Conservation (phyloP, 2,329 filamentous ascomycete genomes). For the Alternaria longipes region DNA sequence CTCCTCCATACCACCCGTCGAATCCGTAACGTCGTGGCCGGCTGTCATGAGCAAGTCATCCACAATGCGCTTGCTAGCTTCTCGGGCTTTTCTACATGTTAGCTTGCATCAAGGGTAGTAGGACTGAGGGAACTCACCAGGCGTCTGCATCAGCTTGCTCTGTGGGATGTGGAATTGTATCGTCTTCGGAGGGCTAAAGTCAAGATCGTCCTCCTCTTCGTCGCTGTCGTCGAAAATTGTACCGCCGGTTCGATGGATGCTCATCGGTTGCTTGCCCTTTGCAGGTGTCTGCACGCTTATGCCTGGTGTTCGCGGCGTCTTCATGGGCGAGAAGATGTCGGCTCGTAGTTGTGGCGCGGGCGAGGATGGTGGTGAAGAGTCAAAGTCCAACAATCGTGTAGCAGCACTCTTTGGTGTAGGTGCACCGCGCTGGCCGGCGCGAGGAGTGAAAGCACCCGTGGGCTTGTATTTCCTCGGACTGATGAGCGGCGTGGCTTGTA, state of each 20-base stretch:
- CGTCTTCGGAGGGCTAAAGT: constrained; percentile 90
- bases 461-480: constrained; percentile 61
- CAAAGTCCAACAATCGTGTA: constrained; percentile 31
- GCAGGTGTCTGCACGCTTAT: constrained; percentile 82
- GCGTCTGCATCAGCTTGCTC: constrained; percentile 80
- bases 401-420: constrained; percentile 36
- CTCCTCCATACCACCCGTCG: constrained; percentile 53
- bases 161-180: constrained; percentile 85
- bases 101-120: not conserved
- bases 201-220: constrained; percentile 64
- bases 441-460: constrained; percentile 49
- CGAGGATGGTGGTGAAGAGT: constrained; percentile 61
- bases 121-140: constrained; percentile 62
- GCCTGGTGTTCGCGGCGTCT: constrained; percentile 75
- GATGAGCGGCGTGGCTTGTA: constrained; percentile 91
- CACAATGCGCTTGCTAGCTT: constrained; percentile 83
- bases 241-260: constrained; percentile 59
- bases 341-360: constrained; percentile 83
- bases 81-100: constrained; percentile 64
- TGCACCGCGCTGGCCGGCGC: constrained; percentile 41
- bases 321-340: constrained; percentile 83
- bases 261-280: constrained; percentile 49
- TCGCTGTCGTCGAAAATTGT: constrained; percentile 77
- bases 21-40: constrained; percentile 66
- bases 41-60: constrained; percentile 81